Evolutionary conservation across 1,284 basidiomycete genomes (phyloP).

Genomic region (Limonomyces culmigenus): DNA sequence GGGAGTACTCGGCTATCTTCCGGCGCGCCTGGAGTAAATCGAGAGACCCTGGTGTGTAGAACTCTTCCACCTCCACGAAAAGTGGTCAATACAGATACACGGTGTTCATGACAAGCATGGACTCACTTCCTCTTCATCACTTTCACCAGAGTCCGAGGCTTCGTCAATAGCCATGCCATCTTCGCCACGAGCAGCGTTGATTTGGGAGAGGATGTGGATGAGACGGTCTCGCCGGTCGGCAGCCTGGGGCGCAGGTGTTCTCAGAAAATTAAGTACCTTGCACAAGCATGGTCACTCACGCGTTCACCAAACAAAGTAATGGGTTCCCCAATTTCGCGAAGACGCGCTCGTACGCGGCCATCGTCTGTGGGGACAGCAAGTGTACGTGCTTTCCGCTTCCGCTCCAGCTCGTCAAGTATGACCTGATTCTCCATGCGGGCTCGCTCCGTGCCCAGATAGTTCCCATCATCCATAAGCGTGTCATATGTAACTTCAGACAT

Average conservation of each 20-base stretch:
- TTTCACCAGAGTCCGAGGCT: slow-evolving; percentile 31
- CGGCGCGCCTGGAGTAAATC: slow-evolving; percentile 75
- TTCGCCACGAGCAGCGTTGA: slow-evolving; percentile 63
- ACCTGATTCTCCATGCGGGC: slow-evolving; percentile 65
- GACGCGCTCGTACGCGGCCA: slow-evolving; percentile 71
- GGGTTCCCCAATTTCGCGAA: slow-evolving; percentile 89
- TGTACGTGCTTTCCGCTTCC: slow-evolving; percentile 85
- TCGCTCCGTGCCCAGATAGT: slow-evolving; percentile 52
- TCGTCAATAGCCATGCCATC: slow-evolving; percentile 61
- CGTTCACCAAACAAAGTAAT: slow-evolving; percentile 96
- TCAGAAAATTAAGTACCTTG: slow-evolving; percentile 7
- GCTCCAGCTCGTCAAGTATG: slow-evolving; percentile 81
- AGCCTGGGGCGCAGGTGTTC: too few relatives aligned
- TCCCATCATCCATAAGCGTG: slow-evolving; percentile 57
- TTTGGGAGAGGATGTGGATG: slow-evolving; percentile 83
- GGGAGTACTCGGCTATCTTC: slow-evolving; percentile 79
- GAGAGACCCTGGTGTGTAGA: slow-evolving; percentile 85
- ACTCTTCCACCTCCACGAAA: slow-evolving; percentile 65
- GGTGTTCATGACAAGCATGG: too few relatives aligned
- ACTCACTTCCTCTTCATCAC: slow-evolving; percentile 70
- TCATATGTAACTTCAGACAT: slow-evolving; percentile 64
- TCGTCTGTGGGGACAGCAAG: slow-evolving; percentile 97
- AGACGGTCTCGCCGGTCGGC: slow-evolving; percentile 87
- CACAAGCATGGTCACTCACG: slow-evolving; percentile 32
- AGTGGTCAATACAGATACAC: slow-evolving; percentile 3